Evolutionary conservation across 805 yeast genomes (phyloP), one percentile per base, ranked within the genome.

Genomic region (Pichia cabralensis): DNA sequence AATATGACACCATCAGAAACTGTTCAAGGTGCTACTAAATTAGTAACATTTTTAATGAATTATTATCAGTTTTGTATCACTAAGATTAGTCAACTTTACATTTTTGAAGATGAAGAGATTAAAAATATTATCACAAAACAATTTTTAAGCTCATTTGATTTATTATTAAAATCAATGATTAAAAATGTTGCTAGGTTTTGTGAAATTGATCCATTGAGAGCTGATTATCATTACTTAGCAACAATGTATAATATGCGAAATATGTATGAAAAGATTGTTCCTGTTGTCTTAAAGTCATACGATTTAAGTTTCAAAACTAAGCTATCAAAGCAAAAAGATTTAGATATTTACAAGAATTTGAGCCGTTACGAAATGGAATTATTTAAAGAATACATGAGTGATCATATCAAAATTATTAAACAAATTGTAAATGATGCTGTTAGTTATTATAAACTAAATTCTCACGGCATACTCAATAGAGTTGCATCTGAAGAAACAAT

Each of bases 211-310:
- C 28, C 35, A 7, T 51, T 64, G 25, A 31, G 20, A 12, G 37
- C 45, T 5, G 57, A 51, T 18, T 48, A 52, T 19, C 47, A 48
- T 31, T 49, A 44, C 22, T 31, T 51, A n/a, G 41, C 48, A 10
- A 67, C 80, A 0, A 50, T 77, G 28, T 66, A 76, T 28, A 78
- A 77, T 45, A 51, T 79, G 30, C 67, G 65, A 29, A 63, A 62
- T 30, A 53, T 80, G 21, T 58, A 67, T 22, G 57, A 56, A 16
- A 51, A 46, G 3, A 60, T 71, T 3, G 58, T 79, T 18, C 77
- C 81, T 1, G 50, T 55, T 16, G 53, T 74, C 14, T 48, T 75
- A 11, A 64, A 62, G 31, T 55, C 56, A 34, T 76, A 72, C 47
- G 79, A 76, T 42, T 48, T 56, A 6, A 58, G 60, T 3, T 75